A percentile compares a stretch with the other conserved stretches of the same genome.
Evolutionary conservation across 148 eudicot genomes (phyloP).

Genomic region (Heliosperma pusillum): DNA sequence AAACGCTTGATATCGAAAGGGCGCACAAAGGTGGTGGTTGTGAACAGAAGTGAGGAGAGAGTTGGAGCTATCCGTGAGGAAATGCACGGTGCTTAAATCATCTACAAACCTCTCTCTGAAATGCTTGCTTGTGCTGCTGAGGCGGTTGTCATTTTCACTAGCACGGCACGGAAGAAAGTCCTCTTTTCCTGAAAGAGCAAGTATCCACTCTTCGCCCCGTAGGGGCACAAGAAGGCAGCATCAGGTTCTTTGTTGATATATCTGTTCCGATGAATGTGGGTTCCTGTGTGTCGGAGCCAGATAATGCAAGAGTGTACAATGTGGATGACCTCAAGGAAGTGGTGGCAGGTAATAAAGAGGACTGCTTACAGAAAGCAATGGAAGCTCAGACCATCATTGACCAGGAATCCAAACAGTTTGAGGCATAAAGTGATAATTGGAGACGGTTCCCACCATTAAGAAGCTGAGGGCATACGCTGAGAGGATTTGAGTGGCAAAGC

Average conservation of each 20-base stretch:
- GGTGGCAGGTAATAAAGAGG: slow-evolving; percentile 90
- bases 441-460: slow-evolving; percentile 93
- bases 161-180: slow-evolving; percentile 79
- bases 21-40: slow-evolving; percentile 85
- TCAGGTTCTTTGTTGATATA: slow-evolving; percentile 73
- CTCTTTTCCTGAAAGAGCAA: slow-evolving; percentile 59
- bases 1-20: slow-evolving; percentile 90
- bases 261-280: slow-evolving; percentile 95
- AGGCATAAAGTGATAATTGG: slow-evolving; percentile 92
- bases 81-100: slow-evolving; percentile 59
- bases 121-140: slow-evolving; percentile 68
- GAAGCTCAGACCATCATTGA: slow-evolving; percentile 75
- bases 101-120: slow-evolving; percentile 71
- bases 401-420: slow-evolving; percentile 71
- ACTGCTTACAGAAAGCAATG: slow-evolving; percentile 78
- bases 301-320: slow-evolving; percentile 56
- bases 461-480: slow-evolving; percentile 90
- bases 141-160: slow-evolving; percentile 90
- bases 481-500: slow-evolving; percentile 72
- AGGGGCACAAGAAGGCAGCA: slow-evolving; percentile 50
- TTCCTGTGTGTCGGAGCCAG: slow-evolving; percentile 61
- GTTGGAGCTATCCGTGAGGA: slow-evolving; percentile 73
- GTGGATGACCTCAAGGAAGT: slow-evolving; percentile 98
- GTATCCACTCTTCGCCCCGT: slow-evolving; percentile 61
- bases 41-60: slow-evolving; percentile 72